Evolutionary conservation across 352 stramenopile species (phyloP).

Genomic region (Thraustotheca clavata): DNA sequence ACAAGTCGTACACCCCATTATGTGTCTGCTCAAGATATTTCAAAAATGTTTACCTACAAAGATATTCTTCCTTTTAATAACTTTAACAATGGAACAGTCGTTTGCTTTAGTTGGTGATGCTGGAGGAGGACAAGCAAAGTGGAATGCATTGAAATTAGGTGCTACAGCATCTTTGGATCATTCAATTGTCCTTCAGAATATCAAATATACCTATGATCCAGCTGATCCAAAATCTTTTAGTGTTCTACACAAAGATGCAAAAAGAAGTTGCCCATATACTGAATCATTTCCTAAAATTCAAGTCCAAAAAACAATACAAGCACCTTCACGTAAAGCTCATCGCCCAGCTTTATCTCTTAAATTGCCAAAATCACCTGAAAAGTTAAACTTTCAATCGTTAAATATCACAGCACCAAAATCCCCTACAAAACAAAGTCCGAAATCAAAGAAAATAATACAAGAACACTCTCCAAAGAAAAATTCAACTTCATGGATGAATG

Average conservation of each 20-base stretch:
- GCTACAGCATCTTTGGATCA: background rate
- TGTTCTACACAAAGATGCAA: background rate
- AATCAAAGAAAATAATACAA: background rate
- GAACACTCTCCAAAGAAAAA: background rate
- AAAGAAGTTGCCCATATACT: background rate
- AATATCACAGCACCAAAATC: background rate
- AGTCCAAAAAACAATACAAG: background rate
- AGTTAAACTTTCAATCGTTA: background rate
- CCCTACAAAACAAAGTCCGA: background rate
- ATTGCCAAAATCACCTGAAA: background rate
- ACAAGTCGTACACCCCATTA: background rate
- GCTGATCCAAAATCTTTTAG: background rate
- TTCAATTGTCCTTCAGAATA: constrained; percentile 2
- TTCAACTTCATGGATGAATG: background rate
- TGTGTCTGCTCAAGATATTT: background rate
- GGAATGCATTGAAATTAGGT: constrained; percentile 7
- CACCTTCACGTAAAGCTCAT: background rate
- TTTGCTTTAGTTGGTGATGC: background rate
- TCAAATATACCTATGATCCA: background rate
- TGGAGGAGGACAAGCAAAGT: constrained; percentile 8
- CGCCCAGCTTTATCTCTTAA: background rate
- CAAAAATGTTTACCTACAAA: background rate
- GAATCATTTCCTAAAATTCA: constrained; percentile 10
- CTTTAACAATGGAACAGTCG: background rate
- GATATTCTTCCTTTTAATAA: background rate